phyloP scores from a whole-genome alignment of 768 basidiomycete species.

The Nidularia sp. region DNA sequence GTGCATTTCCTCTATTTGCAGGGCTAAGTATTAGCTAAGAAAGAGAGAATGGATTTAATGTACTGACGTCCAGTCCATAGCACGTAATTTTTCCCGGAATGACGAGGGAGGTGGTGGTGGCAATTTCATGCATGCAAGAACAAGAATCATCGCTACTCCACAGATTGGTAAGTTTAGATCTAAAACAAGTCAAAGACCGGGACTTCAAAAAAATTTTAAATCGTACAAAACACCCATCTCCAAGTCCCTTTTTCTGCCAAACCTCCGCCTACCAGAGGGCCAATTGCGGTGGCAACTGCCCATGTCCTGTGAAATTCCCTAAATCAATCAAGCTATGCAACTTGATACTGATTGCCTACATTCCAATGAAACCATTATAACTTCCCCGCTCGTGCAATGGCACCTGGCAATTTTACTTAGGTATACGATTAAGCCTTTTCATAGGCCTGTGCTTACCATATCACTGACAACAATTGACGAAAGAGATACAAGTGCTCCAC shows the following conservation, averaged over 20 bases:
- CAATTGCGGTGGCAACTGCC: background rate
- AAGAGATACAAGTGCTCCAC: background rate
- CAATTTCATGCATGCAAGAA: background rate
- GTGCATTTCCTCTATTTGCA: background rate
- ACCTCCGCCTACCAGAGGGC: background rate
- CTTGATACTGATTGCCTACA: background rate
- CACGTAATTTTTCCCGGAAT: too few species aligned
- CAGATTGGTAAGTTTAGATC: background rate
- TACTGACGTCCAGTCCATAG: background rate
- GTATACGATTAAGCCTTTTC: too few species aligned
- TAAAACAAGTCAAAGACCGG: background rate
- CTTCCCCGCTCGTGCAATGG: background rate
- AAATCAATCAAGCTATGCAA: too few species aligned
- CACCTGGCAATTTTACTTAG: too few species aligned
- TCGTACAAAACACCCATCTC: background rate
- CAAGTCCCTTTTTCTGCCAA: background rate
- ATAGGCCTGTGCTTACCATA: background rate
- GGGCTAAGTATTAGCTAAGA: too few species aligned
- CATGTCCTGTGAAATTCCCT: background rate
- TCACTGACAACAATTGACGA: background rate
- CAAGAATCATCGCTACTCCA: background rate
- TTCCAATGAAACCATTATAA: background rate
- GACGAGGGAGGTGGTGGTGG: too few species aligned
- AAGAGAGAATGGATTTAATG: too few species aligned
- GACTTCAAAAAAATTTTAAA: background rate